Evolutionary conservation across 495 filamentous ascomycete species (phyloP).

Genomic region (Xylaria venustula): DNA sequence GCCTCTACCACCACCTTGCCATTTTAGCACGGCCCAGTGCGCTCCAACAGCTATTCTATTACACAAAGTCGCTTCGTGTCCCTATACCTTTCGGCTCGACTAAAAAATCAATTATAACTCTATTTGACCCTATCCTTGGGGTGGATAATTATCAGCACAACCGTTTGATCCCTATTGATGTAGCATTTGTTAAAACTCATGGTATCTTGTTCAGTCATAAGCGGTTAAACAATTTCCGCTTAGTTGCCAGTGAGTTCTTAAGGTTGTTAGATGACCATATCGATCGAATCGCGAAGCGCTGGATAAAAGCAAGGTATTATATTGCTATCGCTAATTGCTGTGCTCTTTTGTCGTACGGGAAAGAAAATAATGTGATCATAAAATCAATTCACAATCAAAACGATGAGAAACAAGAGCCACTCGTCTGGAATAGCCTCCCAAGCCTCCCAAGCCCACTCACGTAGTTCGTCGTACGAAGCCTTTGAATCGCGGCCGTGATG

Average conservation of each 20-base stretch:
- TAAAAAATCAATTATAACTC: slow-evolving; percentile 64
- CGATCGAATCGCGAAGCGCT: slow-evolving; percentile 53
- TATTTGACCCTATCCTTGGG: slow-evolving; percentile 67
- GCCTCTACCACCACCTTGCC: slow-evolving; percentile 76
- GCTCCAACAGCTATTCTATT: slow-evolving; percentile 69
- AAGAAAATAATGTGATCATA: too few relatives aligned
- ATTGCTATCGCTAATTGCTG: slow-evolving; percentile 47
- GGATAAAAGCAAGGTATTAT: slow-evolving; percentile 68
- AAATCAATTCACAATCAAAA: too few relatives aligned
- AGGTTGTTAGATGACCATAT: slow-evolving; percentile 58
- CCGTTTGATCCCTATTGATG: slow-evolving; percentile 34
- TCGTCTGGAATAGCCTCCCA: too few relatives aligned
- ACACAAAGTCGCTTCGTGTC: slow-evolving; percentile 42
- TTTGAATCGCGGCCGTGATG: too few relatives aligned
- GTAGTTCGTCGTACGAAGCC: too few relatives aligned
- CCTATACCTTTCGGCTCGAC: slow-evolving; percentile 58
- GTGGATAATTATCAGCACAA: slow-evolving; percentile 27
- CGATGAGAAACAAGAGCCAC: too few relatives aligned
- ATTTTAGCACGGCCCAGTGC: slow-evolving; percentile 68
- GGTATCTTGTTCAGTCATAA: slow-evolving; percentile 67
- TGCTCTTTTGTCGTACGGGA: slow-evolving; percentile 39
- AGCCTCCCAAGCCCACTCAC: too few relatives aligned
- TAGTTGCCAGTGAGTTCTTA: slow-evolving; percentile 50
- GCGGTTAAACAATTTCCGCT: slow-evolving; percentile 50
- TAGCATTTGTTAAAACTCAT: slow-evolving; percentile 62